Conservation (phyloP, 306 rosid species). For the Cicer pinnatifidum region DNA sequence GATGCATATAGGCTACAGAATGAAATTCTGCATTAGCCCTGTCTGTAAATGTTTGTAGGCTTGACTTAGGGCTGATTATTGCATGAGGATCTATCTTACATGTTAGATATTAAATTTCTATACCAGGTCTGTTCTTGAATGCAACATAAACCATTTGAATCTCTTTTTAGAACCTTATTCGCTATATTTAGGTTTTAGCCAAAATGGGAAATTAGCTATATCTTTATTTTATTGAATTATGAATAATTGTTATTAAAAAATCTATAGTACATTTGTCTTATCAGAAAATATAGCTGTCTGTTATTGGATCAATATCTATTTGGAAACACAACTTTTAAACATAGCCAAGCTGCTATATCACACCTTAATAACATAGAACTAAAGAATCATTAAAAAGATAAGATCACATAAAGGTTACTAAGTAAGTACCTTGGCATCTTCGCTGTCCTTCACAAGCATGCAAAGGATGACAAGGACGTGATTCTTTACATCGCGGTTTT, state of each 20-base stretch:
- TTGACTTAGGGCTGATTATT: not conserved
- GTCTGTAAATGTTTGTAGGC: not conserved
- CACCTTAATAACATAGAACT: not conserved
- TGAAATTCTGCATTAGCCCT: conserved; percentile 1
- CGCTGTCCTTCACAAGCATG: conserved; percentile 59
- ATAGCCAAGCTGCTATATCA: not conserved
- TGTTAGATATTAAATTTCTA: not conserved
- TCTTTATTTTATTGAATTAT: not conserved
- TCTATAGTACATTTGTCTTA: too few species aligned
- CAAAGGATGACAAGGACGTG: conserved; percentile 56
- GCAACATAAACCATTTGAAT: not conserved
- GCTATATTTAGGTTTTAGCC: not conserved
- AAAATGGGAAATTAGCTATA: not conserved
- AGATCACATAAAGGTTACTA: not conserved
- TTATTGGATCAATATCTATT: not conserved
- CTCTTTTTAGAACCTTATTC: not conserved
- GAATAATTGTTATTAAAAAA: not conserved
- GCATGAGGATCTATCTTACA: conserved; percentile 7
- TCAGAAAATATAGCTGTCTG: not conserved
- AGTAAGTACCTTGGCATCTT: conserved; percentile 63
- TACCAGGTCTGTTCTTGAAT: not conserved
- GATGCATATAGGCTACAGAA: not conserved
- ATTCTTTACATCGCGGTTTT: conserved; percentile 59
- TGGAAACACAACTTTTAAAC: not conserved
- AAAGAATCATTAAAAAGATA: not conserved